A percentile compares a stretch with the other conserved stretches of the same genome.
Conservation (phyloP, 2,329 filamentous ascomycete genomes). For the Leptodontidium sp. region DNA sequence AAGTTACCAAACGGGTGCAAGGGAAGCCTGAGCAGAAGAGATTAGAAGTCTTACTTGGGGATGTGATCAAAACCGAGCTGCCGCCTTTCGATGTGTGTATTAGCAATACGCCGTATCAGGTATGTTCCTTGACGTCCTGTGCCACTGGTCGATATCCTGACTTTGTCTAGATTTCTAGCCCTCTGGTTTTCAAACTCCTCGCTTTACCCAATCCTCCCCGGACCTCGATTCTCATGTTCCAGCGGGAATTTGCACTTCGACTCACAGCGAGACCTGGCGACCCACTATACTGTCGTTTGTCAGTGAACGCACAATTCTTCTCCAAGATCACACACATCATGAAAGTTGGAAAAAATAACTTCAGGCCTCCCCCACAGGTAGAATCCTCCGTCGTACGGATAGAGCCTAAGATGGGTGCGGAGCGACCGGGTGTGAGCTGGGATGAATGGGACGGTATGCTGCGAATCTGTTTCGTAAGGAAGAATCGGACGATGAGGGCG, state of each 20-base stretch:
- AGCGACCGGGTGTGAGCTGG: constrained; percentile 86
- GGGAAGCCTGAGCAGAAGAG: constrained; percentile 85
- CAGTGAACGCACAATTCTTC: constrained; percentile 95
- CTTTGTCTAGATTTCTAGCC: constrained; percentile 76
- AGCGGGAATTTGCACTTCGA: constrained; percentile 91
- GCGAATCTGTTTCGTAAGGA: constrained; percentile 81
- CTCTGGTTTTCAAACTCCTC: constrained; percentile 87
- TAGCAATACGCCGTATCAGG: constrained; percentile 70
- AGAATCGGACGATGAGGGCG: constrained; percentile 89
- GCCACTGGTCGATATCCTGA: constrained; percentile 36
- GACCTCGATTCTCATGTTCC: constrained; percentile 92
- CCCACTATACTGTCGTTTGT: constrained; percentile 87
- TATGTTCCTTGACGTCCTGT: constrained; percentile 46
- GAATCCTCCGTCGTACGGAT: constrained; percentile 91
- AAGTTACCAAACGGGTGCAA: constrained; percentile 92
- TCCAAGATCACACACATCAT: constrained; percentile 77
- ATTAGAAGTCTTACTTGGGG: constrained; percentile 87
- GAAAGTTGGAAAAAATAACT: constrained; percentile 97
- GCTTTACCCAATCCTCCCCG: constrained; percentile 82
- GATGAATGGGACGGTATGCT: constrained; percentile 95
- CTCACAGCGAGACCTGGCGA: constrained; percentile 89
- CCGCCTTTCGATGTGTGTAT: constrained; percentile 86
- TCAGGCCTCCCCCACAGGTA: constrained; percentile 92
- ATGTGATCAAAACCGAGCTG: constrained; percentile 84
- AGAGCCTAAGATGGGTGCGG: constrained; percentile 80